Base-by-base conservation (phyloP, 345 rosid species). In the Euphorbia lathyris region DNA sequence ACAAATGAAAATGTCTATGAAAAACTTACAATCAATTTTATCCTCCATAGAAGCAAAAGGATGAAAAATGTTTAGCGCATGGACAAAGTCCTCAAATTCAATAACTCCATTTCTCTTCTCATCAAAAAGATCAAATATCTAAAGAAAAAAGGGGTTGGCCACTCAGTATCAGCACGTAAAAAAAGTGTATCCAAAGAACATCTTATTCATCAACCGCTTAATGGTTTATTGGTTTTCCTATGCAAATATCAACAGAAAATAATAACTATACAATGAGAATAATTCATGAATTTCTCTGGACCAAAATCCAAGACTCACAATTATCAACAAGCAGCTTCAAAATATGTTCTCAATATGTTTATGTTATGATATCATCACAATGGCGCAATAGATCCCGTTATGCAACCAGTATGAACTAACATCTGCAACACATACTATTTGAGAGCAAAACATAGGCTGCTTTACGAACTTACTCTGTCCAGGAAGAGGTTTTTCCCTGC, bases 91-190 rank as follows among this genome's bases (percentile, higher is more conserved):
- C 66, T 76, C 81, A 42, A 82, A 79, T 19, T 76, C 75, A 65
- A 82, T 82, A 3, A 61, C 81, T 11, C 85, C 85, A 23, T 76
- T 68, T 65, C 69, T 70, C 75, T 76, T 79, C 73, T 73, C 77
- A 40, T 82, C 80, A 42, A 79, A 82, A 65, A 82, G 72, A 68
- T 76, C 70, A 61, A 79, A 82, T 14, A 78, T 66, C 85, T 82
- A 67, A 9, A 34, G 38, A 34, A 70, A 45, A 3, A 34, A 63
- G 48, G 17, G 36, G 10, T 13, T 12, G 11, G 43, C 17, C 53
- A 36, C 26, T 29, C 7, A 58, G 42, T 51, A 19, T 1, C 23
- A 20, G 64, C 23, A 30, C 12, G 32, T 32, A 60, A 32, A 60
- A n/a, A 32, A n/a, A 60, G n/a, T 4, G 0, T 19, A 19, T 51